Evolutionary conservation across 495 filamentous ascomycete species (phyloP), one percentile per base, ranked within the genome.

Genomic region (Trichocladium uniseriatum): DNA sequence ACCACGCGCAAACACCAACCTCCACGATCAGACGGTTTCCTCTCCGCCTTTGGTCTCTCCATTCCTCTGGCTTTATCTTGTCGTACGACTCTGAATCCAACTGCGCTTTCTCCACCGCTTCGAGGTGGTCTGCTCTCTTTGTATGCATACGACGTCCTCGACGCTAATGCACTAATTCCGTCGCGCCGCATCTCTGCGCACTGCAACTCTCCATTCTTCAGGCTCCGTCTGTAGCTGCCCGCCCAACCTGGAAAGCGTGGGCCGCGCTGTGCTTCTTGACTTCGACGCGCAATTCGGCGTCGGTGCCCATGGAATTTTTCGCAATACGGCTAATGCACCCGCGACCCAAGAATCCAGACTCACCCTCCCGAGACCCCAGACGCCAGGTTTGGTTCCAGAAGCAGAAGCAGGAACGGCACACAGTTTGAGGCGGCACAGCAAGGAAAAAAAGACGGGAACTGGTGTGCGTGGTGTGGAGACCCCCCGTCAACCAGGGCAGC

Each of bases 401-500:
- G 14, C 7, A 14, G 42, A 27, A 16, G 19, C 46, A 18, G 38
- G 27, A 41, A 27, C 31, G 18, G 16, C 37, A 8, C 29, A 24
- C 31, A n/a, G 40, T 49, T 49, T 42, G 38, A 43, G 38, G n/a
- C 46, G 38, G 14, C 19, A 20, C 20, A 6, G 22, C 31, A n/a
- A n/a, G 31, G 38, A 19, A 36, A 32, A 32, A 32, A 4, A 32
- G 31, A 11, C 31, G 37, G 37, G 47, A 35, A 27, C 16, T n/a
- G 41, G 39, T 43, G 47, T 34, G 47, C 47, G 47, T 11, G 47
- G 38, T 43, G 47, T 49, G 47, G 47, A 38, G 29, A 16, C 39
- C 18, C 20, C 32, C 31, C 7, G 31, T 41, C 18, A 43, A 35
- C 36, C 27, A 38, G 28, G 21, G 28, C 15, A 32, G 11, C 24